Conservation (phyloP, 1,284 basidiomycete species). For the Neonothopanus nambi region DNA sequence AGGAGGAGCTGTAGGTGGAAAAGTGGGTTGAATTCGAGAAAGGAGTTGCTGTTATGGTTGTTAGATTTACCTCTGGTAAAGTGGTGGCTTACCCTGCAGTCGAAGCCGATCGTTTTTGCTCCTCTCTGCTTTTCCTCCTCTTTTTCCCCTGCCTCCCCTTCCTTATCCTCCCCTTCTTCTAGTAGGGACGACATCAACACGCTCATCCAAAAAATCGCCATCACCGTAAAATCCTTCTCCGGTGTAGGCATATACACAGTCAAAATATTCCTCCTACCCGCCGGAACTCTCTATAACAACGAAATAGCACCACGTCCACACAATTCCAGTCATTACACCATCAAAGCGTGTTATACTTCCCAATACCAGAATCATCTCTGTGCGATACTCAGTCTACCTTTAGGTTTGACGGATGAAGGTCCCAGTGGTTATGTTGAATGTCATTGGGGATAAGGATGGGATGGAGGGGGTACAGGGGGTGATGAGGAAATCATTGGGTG, state of each 20-base stretch:
- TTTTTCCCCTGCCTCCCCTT: too few relatives aligned
- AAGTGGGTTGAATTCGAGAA: conserved; percentile 89
- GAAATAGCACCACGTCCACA: conserved; percentile 99
- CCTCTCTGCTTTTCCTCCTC: too few relatives aligned
- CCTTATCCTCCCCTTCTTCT: too few relatives aligned
- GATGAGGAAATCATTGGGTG: conserved; percentile 53
- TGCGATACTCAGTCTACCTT: conserved; percentile 89
- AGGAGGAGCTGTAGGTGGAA: conserved; percentile 91
- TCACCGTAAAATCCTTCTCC: conserved; percentile 80
- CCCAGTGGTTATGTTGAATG: conserved; percentile 92
- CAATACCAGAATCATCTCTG: conserved; percentile 99
- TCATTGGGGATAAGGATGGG: conserved; percentile 77
- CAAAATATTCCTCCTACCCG: conserved; percentile 93
- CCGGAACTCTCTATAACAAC: conserved; percentile 89
- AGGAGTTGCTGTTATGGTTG: conserved; percentile 98
- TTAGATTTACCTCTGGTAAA: conserved; percentile 75
- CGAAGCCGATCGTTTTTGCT: conserved; percentile 93
- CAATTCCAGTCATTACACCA: conserved; percentile 99
- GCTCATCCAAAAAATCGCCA: conserved; percentile 75
- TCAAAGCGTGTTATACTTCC: conserved; percentile 94
- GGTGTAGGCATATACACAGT: conserved; percentile 98
- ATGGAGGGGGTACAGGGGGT: conserved; percentile 64
- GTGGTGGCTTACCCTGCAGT: conserved; percentile 89
- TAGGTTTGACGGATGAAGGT: conserved; percentile 92
- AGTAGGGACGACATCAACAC: too few relatives aligned